Base-by-base conservation (phyloP, 176 grass and related monocot genomes). In the Avena eriantha region DNA sequence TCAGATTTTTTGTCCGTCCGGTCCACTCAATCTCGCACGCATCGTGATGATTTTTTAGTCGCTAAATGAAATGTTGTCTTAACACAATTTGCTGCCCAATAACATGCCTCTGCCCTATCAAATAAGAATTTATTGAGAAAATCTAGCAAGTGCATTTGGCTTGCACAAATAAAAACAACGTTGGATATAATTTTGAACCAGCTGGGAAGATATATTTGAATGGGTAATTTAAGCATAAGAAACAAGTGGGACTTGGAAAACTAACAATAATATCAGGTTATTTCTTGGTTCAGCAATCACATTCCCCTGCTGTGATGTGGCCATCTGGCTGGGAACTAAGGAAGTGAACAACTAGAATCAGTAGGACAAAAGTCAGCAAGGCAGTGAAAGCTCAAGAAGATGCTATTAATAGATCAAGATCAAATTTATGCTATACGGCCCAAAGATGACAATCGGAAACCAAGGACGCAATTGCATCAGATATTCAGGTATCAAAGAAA, bases 401-500 rank as follows among this genome's bases (percentile, higher is more conserved):
- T 18, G 13, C 19, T 50, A 2, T 81, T 59, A 12, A 35, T 50
- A 29, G 8, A 74, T 83, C 13, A 1, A 19, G 14, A 34, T 71
- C 12, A 13, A 64, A 9, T 82, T 73, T 77, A 17, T 73, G 56
- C 83, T 71, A 73, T 16, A 67, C 2, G 69, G 33, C 43, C 22
- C 50, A 84, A 72, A 65, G 21, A 73, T 73, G 33, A 73, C 72
- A 77, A 19, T 4, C 1, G 7, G 18, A 59, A 50, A 77, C 22
- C 71, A 76, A 48, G 1, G 6, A 81, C 8, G 31, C n/a, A 71
- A 16, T 29, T 29, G 49, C 16, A 65, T 4, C 17, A 77, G 21
- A 67, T 46, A 83, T 53, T 14, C n/a, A 72, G 55, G 73, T 60
- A 83, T 34, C 54, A 33, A 60, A 34, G 39, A 91, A 90, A 43